These are phyloP conservation scores for Penicillium parvum DNA, from an alignment of 495 filamentous ascomycete genomes.

Conservation along the genomic window DNA sequence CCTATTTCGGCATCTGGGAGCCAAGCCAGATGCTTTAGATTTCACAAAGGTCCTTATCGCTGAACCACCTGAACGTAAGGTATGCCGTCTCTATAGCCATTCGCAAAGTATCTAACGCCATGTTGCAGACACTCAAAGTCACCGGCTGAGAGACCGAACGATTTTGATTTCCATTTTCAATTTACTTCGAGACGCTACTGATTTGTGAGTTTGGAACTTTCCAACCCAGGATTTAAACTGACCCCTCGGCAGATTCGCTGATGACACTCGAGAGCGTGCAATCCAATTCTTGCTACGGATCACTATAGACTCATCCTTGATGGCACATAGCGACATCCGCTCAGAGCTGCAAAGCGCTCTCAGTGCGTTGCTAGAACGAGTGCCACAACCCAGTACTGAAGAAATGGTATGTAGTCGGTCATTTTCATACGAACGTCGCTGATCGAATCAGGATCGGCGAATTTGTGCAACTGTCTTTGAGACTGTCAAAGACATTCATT, in stretches of 20 bases:
- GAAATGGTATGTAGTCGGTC: slow-evolving; percentile 24
- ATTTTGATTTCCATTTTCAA: slow-evolving; percentile 22
- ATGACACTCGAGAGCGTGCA: slow-evolving; percentile 29
- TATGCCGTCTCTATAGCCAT: neutral
- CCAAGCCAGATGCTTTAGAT: slow-evolving; percentile 27
- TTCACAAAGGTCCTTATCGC: slow-evolving; percentile 22
- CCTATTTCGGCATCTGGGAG: slow-evolving; percentile 33
- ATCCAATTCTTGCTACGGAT: slow-evolving; percentile 53
- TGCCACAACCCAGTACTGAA: slow-evolving; percentile 26
- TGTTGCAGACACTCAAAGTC: slow-evolving; percentile 1
- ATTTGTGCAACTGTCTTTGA: slow-evolving; percentile 50
- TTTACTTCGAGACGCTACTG: slow-evolving; percentile 29
- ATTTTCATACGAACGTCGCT: neutral
- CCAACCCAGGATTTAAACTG: neutral
- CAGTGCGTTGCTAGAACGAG: slow-evolving; percentile 33
- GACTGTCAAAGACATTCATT: slow-evolving; percentile 43
- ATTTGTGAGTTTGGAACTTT: slow-evolving; percentile 22
- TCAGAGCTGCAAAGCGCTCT: slow-evolving; percentile 46
- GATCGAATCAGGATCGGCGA: slow-evolving; percentile 44
- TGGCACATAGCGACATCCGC: slow-evolving; percentile 34
- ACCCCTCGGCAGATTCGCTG: slow-evolving; percentile 24
- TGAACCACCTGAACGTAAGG: slow-evolving; percentile 23
- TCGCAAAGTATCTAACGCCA: neutral
- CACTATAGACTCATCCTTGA: slow-evolving; percentile 51
- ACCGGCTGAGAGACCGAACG: slow-evolving; percentile 6